Conservation (phyloP, 2,329 filamentous ascomycete genomes). For the Exophiala dermatitidis region DNA sequence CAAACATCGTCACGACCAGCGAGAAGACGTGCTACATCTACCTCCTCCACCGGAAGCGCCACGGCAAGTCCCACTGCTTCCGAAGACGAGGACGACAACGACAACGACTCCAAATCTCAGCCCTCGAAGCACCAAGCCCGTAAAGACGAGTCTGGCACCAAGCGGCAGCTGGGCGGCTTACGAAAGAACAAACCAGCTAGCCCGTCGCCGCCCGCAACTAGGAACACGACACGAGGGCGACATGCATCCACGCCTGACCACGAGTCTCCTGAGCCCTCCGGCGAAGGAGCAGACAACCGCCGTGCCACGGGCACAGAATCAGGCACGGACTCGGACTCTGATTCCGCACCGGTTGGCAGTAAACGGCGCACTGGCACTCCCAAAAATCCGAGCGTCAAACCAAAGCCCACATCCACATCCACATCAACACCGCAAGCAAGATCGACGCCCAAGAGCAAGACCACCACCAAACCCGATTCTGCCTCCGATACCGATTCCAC, state of each 20-base stretch:
- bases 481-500: constrained; percentile 17
- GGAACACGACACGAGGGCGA: too few relatives aligned
- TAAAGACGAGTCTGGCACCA: background rate
- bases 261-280: too few relatives aligned
- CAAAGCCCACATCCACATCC: background rate
- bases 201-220: background rate
- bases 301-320: too few relatives aligned
- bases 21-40: background rate
- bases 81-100: constrained; percentile 15
- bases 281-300: too few relatives aligned
- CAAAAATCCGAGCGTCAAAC: too few relatives aligned
- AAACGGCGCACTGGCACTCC: too few relatives aligned
- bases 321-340: too few relatives aligned
- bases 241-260: too few relatives aligned
- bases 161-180: constrained; percentile 5
- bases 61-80: constrained; percentile 18
- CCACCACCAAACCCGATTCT: constrained; percentile 20
- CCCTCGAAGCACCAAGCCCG: background rate
- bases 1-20: too few relatives aligned
- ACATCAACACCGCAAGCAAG: too few relatives aligned
- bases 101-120: background rate
- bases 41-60: constrained; percentile 2
- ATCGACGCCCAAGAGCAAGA: constrained; percentile 16
- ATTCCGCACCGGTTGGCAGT: too few relatives aligned
- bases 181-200: constrained; percentile 3